Base-by-base conservation (phyloP, 2,329 filamentous ascomycete genomes). In the Fusarium torreyae region DNA sequence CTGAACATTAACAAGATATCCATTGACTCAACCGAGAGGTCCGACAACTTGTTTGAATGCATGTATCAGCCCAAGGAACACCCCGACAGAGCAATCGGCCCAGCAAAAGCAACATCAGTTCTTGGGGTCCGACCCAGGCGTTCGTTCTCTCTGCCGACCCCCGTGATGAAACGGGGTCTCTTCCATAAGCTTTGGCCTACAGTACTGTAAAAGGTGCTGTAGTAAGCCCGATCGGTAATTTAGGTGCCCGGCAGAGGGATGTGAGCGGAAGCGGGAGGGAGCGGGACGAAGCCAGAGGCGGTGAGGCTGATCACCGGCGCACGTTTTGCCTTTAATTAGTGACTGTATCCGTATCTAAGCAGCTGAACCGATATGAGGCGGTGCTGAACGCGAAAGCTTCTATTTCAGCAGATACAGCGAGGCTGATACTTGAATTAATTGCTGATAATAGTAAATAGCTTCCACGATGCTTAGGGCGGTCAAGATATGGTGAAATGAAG, bases 271-370 rank as follows among this genome's bases (percentile, higher is more conserved):
- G 52, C 68, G 68, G 68, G 56, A 70, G 67, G 71, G 71, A 74
- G 69, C 71, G 71, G 71, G 71, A 74, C 71, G 71, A 65, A 54
- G 65, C 64, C 69, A 74, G 69, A 74, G 71, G 71, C 71, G 71
- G 71, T 74, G 71, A 73, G 71, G 63, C 69, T 74, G 71, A 64
- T 73, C 53, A 57, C 67, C 68, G 55, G 63, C 56, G 66, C 28
- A 31, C 45, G 57, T 53, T 24, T 26, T 57, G 34, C 48, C 42
- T 52, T 43, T 50, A 66, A 45, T 46, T 53, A 63, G 46, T 44
- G 14, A 28, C 51, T 43, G 42, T 52, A 50, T 33, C 49, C 36
- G 42, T 52, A 50, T 33, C 49, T 39, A 44, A 46, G 26, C 53
- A 64, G 67, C 67, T 70, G 67, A 68, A 65, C 48, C 10, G 18